Base-by-base conservation (phyloP, 2,329 filamentous ascomycete species). In the Monosporascus sp. region DNA sequence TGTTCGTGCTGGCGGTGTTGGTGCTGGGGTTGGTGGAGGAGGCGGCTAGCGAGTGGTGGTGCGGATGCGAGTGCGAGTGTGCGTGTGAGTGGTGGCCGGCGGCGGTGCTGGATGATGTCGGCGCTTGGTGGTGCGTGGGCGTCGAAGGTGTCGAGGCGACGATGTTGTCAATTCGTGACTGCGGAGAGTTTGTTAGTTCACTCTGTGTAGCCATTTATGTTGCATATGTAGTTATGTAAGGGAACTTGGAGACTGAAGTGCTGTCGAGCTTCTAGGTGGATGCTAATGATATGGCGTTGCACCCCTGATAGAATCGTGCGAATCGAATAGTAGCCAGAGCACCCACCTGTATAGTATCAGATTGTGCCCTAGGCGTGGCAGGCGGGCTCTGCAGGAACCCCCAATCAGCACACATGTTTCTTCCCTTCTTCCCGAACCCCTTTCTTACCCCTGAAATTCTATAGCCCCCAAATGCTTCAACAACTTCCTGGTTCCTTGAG, bases 121-220 rank as follows among this genome's bases (percentile, higher is more conserved):
- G 17, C 22, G 22, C 7, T 20, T 22, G 17, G 17, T 56, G 45
- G 49, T 54, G 31, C 24, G 53, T 57, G 2, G 63, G 59, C 3
- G 60, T 64, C 5, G 63, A 53, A 15, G 68, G 66, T 20, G 60
- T 65, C n/a, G 64, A 59, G 38, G 66, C 67, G 48, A 73, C 62
- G 50, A 73, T 72, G 17, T 57, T 68, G 57, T 73, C 71, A 59
- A 73, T 73, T 31, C 64, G 67, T n/a, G 64, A 64, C 70, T 72
- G 31, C 25, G 24, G 44, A 17, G 20, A 22, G 17, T 9, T 38
- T 25, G 37, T 41, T 47, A 50, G 54, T 35, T 35, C 14, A 14
- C 11, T 14, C 31, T 35, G 4, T 14, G 14, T 14, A 35, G 31
- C 9, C 31, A 5, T 35, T 35, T 35, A 4, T 11, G 9, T 35